Conservation (phyloP, 495 filamentous ascomycete species). For the Glarea lozoyensis region DNA sequence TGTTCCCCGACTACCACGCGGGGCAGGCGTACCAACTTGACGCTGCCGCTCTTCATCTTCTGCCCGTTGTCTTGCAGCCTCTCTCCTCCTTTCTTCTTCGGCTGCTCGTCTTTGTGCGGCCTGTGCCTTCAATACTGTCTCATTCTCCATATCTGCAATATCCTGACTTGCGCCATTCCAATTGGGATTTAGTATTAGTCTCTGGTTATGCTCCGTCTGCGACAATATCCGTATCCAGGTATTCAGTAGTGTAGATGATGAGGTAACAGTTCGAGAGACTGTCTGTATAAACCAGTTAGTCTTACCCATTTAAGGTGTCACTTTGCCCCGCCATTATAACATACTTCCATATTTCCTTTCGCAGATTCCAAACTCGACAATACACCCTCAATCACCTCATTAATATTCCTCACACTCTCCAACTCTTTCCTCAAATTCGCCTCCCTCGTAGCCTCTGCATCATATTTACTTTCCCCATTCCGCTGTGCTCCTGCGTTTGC, state of each 20-base stretch:
- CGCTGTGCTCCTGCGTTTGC: constrained; percentile 11
- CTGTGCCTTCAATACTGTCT: constrained; percentile 57
- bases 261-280: constrained; percentile 74
- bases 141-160: constrained; percentile 71
- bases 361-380: constrained; percentile 72
- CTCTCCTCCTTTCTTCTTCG: constrained; percentile 66
- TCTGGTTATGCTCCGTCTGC: constrained; percentile 95
- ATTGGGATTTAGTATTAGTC: constrained; percentile 74
- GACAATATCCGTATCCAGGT: constrained; percentile 94
- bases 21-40: constrained; percentile 35
- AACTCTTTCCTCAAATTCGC: constrained; percentile 67
- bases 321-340: constrained; percentile 16
- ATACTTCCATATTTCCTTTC: constrained; percentile 84
- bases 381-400: constrained; percentile 76
- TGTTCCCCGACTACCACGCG: constrained; percentile 24
- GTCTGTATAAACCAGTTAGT: constrained; percentile 40
- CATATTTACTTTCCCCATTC: constrained; percentile 48
- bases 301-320: not conserved
- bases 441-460: constrained; percentile 63
- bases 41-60: constrained; percentile 63
- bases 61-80: constrained; percentile 56
- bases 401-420: constrained; percentile 74
- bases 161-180: constrained; percentile 90
- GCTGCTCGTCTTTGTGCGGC: constrained; percentile 64
- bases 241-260: constrained; percentile 87